Percentiles rank a stretch among this genome's conserved stretches.
Conservation (phyloP, 2,329 filamentous ascomycete genomes). For the Talaromyces sp. region DNA sequence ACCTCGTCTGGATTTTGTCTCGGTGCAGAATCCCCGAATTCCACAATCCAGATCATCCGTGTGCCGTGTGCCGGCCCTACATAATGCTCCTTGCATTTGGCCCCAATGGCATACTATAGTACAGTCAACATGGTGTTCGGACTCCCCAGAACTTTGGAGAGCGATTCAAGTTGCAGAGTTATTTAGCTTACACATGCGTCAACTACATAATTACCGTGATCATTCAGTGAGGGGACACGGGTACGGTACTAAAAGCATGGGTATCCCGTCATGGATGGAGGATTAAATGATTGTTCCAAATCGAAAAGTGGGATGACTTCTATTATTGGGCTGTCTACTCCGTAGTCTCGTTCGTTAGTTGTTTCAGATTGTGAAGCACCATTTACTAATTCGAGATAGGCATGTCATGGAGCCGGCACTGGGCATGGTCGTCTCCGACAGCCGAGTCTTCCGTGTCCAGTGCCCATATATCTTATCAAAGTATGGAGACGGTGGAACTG, state of each 20-base stretch:
- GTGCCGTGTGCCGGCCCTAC: background rate
- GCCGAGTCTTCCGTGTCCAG: background rate
- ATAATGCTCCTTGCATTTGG: background rate
- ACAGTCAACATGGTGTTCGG: background rate
- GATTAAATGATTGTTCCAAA: background rate
- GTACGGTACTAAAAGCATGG: background rate
- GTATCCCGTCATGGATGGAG: background rate
- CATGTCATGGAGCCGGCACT: background rate
- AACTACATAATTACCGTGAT: background rate
- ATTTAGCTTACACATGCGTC: background rate
- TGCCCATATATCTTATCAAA: background rate
- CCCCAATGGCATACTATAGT: background rate
- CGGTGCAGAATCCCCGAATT: background rate
- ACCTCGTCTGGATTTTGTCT: background rate
- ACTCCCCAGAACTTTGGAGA: background rate
- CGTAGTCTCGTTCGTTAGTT: background rate
- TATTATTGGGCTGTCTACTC: background rate
- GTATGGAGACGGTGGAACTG: background rate
- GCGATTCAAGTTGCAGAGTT: too few relatives aligned
- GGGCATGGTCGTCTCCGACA: background rate
- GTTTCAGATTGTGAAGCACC: background rate
- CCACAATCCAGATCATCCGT: background rate
- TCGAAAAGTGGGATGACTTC: background rate
- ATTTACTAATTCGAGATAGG: background rate
- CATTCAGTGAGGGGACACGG: background rate